These are phyloP conservation scores for Turnera subulata DNA, from an alignment of 345 rosid species.

Conservation along the genomic window DNA sequence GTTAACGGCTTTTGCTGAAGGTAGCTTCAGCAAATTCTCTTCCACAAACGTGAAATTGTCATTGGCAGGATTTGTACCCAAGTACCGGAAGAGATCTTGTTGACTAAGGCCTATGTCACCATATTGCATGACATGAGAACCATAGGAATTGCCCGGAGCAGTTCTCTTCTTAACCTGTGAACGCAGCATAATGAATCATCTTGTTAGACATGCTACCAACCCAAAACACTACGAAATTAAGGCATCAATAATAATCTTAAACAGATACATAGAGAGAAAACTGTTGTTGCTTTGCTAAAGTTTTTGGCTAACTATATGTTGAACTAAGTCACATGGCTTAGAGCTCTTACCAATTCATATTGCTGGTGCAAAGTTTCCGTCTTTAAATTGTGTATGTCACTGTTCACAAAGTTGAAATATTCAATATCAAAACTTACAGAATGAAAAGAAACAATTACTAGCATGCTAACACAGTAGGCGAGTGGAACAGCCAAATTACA, in stretches of 20 bases:
- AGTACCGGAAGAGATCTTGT: conserved; percentile 52
- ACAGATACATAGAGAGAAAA: neutral
- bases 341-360: conserved; percentile 65
- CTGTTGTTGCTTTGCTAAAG: no score
- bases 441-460: no score
- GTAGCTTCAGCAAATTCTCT: conserved; percentile 54
- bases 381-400: conserved; percentile 79
- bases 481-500: neutral
- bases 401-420: conserved; percentile 32
- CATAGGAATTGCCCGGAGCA: conserved; percentile 37
- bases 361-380: conserved; percentile 84
- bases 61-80: conserved; percentile 94
- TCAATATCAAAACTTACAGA: neutral
- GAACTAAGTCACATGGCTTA: neutral
- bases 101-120: conserved; percentile 65
- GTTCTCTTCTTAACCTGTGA: conserved; percentile 82
- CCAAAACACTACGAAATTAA: neutral
- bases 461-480: no score
- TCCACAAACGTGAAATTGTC: conserved; percentile 74
- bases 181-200: conserved; percentile 8
- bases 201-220: neutral
- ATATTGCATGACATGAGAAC: conserved; percentile 97
- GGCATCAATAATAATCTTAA: neutral
- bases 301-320: neutral
- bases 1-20: conserved; percentile 65